Base-by-base conservation (phyloP, 768 basidiomycete genomes). In the Exidia glandulosa region DNA sequence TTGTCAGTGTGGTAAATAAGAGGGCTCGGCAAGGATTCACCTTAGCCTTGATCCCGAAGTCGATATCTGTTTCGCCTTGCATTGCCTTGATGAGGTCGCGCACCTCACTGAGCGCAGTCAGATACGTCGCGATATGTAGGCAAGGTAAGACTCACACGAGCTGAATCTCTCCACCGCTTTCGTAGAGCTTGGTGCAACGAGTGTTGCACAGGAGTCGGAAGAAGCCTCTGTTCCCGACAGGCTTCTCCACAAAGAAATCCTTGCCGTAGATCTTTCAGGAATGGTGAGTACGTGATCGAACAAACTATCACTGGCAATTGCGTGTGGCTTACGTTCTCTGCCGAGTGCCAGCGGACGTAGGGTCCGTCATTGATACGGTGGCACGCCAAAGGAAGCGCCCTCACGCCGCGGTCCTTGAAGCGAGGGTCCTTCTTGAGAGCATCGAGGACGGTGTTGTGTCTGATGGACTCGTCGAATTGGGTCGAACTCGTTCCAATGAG, bases 301-400 rank as follows among this genome's bases (percentile, higher is more conserved):
- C n/a, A n/a, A n/a, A n/a, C n/a, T n/a, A n/a, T n/a, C n/a, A n/a
- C n/a, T 37, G 19, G 9, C 10, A 37, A 37, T 37, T 37, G n/a
- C n/a, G n/a, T n/a, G n/a, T n/a, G n/a, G n/a, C 36, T 37, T 19
- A 66, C 61, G n/a, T 59, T 61, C 50, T 64, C 62, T 4, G 66
- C 57, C 2, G 61, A 59, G 56, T 67, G 62, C 67, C 67, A 68
- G 23, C 63, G 57, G 54, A 68, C 66, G 57, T 64, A 68, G 25
- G 50, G 52, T 6, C 63, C 50, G 27, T 60, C 59, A 2, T 2
- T 31, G 13, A 61, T 32, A 47, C 67, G 64, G 32, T 64, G 62
- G 59, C 66, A 67, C 1, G 67, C 67, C 27, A 68, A 63, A 1
- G 67, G 67, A 16, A 67, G 58, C 5, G 66, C 59, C 54, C 52